Evolutionary conservation across 345 rosid species (phyloP).

Genomic region (Ailanthus altissimus): DNA sequence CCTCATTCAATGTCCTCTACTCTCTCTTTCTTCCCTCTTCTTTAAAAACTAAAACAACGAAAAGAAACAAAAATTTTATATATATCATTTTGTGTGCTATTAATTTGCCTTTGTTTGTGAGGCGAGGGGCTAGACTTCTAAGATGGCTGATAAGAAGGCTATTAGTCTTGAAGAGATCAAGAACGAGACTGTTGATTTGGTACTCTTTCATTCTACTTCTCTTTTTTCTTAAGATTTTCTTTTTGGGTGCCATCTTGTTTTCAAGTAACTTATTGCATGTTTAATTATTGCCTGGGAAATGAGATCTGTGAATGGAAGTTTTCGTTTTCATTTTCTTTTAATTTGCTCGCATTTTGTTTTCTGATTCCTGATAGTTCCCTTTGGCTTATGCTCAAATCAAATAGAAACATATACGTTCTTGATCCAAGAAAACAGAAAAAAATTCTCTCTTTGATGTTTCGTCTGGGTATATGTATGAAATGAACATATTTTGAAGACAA

Average conservation of each 20-base stretch:
- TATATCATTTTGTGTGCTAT: neutral
- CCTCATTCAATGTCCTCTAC: slow-evolving; percentile 26
- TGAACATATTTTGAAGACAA: no score
- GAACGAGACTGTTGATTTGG: slow-evolving; percentile 83
- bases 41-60: neutral
- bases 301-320: neutral
- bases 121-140: neutral
- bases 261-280: neutral
- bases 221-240: neutral
- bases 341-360: neutral
- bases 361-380: neutral
- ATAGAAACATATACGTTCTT: neutral
- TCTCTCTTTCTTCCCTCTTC: slow-evolving; percentile 4
- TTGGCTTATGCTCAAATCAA: neutral
- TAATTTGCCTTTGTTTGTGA: neutral
- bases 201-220: slow-evolving; percentile 10
- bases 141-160: slow-evolving; percentile 33
- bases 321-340: neutral
- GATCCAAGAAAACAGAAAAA: neutral
- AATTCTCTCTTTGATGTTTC: neutral
- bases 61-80: neutral
- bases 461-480: no score
- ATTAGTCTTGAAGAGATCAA: slow-evolving; percentile 60
- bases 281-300: neutral
- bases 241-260: neutral